These are phyloP conservation scores for Neurospora sublineolata DNA, from an alignment of 495 filamentous ascomycete genomes.

Conservation along the genomic window DNA sequence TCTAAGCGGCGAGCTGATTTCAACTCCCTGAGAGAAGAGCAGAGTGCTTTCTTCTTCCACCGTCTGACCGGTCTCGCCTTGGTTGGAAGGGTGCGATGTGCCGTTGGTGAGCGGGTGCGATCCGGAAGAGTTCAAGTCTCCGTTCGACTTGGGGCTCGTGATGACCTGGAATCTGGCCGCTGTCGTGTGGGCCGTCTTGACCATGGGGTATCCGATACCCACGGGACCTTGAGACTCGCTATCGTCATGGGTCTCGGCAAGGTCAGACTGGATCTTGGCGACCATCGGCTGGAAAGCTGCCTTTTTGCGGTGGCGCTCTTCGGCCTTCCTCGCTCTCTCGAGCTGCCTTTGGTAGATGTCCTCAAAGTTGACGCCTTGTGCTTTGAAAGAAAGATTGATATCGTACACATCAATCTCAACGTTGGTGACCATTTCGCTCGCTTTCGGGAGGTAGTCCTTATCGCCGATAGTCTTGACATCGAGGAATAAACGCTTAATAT, in stretches of 20 bases:
- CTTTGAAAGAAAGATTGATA: constrained; percentile 50
- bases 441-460: constrained; percentile 64
- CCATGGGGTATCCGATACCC: constrained; percentile 46
- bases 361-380: constrained; percentile 26
- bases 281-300: constrained; percentile 35
- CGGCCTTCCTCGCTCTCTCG: constrained; percentile 51
- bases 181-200: constrained; percentile 32
- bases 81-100: constrained; percentile 45
- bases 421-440: constrained; percentile 81
- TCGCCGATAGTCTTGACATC: constrained; percentile 70
- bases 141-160: constrained; percentile 36
- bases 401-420: constrained; percentile 79
- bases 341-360: constrained; percentile 63
- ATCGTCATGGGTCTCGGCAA: constrained; percentile 19
- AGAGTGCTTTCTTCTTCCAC: constrained; percentile 37
- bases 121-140: constrained; percentile 37
- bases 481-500: constrained; percentile 70
- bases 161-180: constrained; percentile 36
- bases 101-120: constrained; percentile 53
- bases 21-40: background rate
- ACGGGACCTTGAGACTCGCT: constrained; percentile 43
- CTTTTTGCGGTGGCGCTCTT: constrained; percentile 48
- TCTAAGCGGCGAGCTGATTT: background rate
- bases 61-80: constrained; percentile 44
- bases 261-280: constrained; percentile 25